Evolutionary conservation across 1,284 basidiomycete genomes (phyloP), one percentile per base, ranked within the genome.

Genomic region (Xerocomus nothofagi): DNA sequence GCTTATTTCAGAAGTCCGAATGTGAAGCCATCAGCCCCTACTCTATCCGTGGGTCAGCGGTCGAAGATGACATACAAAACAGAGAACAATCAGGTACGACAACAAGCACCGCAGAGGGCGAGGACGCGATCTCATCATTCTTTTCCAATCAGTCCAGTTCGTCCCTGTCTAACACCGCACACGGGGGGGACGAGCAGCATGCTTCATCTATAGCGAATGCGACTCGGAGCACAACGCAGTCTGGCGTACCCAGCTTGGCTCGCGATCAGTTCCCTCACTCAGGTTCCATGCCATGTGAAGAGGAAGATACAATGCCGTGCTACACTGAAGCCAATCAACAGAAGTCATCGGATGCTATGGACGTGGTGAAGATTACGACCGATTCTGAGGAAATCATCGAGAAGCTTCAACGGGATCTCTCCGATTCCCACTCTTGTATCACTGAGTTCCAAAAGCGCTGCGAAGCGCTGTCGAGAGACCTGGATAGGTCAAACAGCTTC

Each of bases 321-420:
- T 3, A 12, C 33, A 1, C 17, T 12, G 26, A 20, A 30, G 8
- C 1, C 7, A 12, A 31, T 15, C 38, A 38, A n/a, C 6, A 4
- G 26, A 26, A 14, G 20, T 9, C 39, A 3, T 11, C 17, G 14
- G 32, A 27, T 1, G 39, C 10, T 14, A 30, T 26, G 30, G 23
- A 23, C n/a, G 5, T 24, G 14, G 21, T 20, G 20, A 42, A 23
- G 12, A 32, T 12, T 2, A 3, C n/a, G 9, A 30, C 4, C 4
- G 44, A 50, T 15, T 24, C 40, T 3, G 34, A 57, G 11, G 40
- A 50, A 20, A 24, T 55, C 9, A 24, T 55, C 9, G 23, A 37
- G 24, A 39, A 38, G 20, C 56, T 58, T 29, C 51, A 29, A 40
- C 45, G 6, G 5, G 40, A 57, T 12, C 55, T 57, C 36, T 39